Conservation (phyloP, 257 asterid species). For the Agastache rugosa region DNA sequence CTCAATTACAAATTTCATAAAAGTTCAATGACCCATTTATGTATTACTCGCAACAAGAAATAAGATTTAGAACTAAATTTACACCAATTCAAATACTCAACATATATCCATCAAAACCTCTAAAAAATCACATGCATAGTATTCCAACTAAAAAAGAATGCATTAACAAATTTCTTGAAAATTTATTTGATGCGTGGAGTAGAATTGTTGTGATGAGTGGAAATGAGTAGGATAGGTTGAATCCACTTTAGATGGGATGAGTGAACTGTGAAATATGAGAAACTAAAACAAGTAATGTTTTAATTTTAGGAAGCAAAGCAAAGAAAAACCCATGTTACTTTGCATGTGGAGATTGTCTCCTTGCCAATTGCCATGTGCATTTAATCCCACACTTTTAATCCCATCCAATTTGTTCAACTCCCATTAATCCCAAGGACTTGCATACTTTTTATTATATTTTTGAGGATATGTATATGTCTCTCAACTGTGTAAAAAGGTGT, state of each 20-base stretch:
- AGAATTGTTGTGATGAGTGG: slow-evolving; percentile 16
- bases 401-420: slow-evolving; percentile 43
- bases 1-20: background rate
- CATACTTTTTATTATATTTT: slow-evolving; percentile 12
- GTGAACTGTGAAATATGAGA: slow-evolving; percentile 31
- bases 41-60: background rate
- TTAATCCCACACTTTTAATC: slow-evolving; percentile 30
- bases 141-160: background rate
- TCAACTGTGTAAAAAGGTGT: slow-evolving; percentile 39
- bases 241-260: slow-evolving; percentile 36
- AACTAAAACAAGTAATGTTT: slow-evolving; percentile 36
- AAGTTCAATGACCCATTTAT: background rate
- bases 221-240: slow-evolving; percentile 34
- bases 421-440: slow-evolving; percentile 40
- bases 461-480: background rate
- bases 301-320: slow-evolving; percentile 44
- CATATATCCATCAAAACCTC: background rate
- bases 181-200: slow-evolving; percentile 14
- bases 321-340: slow-evolving; percentile 51
- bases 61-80: background rate
- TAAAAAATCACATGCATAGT: background rate
- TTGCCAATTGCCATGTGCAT: slow-evolving; percentile 52
- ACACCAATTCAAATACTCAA: background rate
- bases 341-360: slow-evolving; percentile 60
- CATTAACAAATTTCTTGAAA: background rate